Evolutionary conservation across 2,329 filamentous ascomycete genomes (phyloP).

Genomic region (Didymella lethalis): DNA sequence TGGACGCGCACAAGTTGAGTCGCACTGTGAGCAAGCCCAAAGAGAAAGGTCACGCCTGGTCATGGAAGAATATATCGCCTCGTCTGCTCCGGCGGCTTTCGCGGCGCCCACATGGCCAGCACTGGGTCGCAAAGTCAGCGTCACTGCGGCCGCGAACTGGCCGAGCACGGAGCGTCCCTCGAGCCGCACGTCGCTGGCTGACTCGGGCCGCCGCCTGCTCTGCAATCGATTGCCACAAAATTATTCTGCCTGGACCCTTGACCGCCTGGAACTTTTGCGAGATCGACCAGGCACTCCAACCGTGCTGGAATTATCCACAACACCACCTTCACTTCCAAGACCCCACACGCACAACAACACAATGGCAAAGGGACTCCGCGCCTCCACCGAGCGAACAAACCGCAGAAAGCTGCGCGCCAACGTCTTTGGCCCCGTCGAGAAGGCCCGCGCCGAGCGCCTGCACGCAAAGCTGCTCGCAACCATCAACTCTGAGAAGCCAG

Average conservation of each 20-base stretch:
- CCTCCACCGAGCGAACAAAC: constrained; percentile 83
- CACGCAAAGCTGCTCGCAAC: constrained; percentile 86
- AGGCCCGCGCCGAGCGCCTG: constrained; percentile 80
- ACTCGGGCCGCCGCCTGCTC: constrained; percentile 13
- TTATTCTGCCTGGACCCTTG: constrained; percentile 14
- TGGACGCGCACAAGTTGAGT: background rate
- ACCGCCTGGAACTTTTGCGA: background rate
- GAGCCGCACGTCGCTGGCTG: constrained; percentile 1
- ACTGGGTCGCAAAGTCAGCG: constrained; percentile 36
- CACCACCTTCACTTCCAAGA: constrained; percentile 2
- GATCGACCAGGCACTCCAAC: constrained; percentile 15
- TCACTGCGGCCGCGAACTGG: constrained; percentile 33
- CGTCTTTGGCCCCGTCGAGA: constrained; percentile 84
- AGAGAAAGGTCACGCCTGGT: background rate
- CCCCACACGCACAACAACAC: constrained; percentile 45
- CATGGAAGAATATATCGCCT: constrained; percentile 1
- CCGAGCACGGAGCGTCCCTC: constrained; percentile 4
- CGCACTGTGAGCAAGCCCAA: background rate
- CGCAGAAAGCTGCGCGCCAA: constrained; percentile 79
- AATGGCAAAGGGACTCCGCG: constrained; percentile 89
- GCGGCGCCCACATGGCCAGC: constrained; percentile 32
- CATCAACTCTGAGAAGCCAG: constrained; percentile 76
- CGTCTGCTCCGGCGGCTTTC: constrained; percentile 35
- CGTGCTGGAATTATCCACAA: constrained; percentile 5
- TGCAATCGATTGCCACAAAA: constrained; percentile 34